These are phyloP conservation scores for Didymella exigua DNA, from an alignment of 2,329 filamentous ascomycete species.

Conservation along the genomic window DNA sequence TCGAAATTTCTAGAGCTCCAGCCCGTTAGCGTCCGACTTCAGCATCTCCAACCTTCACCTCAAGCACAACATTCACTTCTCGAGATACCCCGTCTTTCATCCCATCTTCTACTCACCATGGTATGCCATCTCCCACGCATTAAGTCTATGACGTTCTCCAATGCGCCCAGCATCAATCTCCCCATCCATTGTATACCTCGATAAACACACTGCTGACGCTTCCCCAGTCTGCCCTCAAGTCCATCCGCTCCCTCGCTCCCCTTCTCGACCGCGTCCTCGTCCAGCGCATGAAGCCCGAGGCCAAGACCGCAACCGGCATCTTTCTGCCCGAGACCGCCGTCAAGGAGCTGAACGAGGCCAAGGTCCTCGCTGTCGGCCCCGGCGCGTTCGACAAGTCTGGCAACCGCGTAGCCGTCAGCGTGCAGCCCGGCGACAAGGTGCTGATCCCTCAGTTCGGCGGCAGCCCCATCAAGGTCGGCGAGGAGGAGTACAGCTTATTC, in stretches of 20 bases:
- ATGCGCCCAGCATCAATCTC: neutral
- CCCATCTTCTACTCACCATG: slow-evolving; percentile 22
- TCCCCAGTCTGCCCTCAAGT: slow-evolving; percentile 73
- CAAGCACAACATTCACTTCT: slow-evolving; percentile 15
- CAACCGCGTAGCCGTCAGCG: slow-evolving; percentile 83
- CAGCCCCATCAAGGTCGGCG: slow-evolving; percentile 93
- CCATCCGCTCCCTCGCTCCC: slow-evolving; percentile 91
- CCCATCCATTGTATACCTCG: too few relatives aligned
- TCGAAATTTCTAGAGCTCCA: slow-evolving; percentile 30
- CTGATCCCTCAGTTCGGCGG: slow-evolving; percentile 97
- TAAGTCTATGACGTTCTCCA: neutral
- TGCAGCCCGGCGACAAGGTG: slow-evolving; percentile 84
- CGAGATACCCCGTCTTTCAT: slow-evolving; percentile 23
- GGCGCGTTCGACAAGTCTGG: slow-evolving; percentile 87
- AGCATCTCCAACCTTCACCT: slow-evolving; percentile 16
- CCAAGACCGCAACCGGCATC: slow-evolving; percentile 95
- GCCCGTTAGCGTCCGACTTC: slow-evolving; percentile 17
- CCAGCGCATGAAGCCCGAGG: slow-evolving; percentile 95
- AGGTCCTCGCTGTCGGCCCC: slow-evolving; percentile 92
- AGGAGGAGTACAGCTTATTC: slow-evolving; percentile 96
- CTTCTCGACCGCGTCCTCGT: slow-evolving; percentile 98
- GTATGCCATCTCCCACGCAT: slow-evolving; percentile 17
- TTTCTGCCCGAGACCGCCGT: slow-evolving; percentile 96
- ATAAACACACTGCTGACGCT: slow-evolving; percentile 3
- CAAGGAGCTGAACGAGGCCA: slow-evolving; percentile 98